Conservation (phyloP, 495 filamentous ascomycete genomes). For the Platismatia glauca region DNA sequence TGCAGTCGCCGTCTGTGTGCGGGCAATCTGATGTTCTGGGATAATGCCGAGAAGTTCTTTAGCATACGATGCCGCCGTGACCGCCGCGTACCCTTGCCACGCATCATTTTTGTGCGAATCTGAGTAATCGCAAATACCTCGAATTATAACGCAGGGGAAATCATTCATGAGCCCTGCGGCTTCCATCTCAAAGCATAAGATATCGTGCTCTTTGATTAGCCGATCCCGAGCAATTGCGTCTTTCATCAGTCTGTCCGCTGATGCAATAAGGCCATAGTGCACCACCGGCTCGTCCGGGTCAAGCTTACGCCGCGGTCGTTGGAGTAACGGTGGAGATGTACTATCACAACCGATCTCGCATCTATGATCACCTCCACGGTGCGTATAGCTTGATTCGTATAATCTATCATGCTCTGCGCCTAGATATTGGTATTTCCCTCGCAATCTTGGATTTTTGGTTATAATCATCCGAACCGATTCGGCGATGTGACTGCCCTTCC, state of each 20-base stretch:
- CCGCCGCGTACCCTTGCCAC: neutral
- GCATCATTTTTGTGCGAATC: neutral
- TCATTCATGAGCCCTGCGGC: neutral
- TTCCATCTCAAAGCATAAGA: conserved; percentile 1
- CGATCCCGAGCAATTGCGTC: conserved; percentile 1
- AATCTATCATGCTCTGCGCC: conserved; percentile 25
- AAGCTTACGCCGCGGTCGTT: conserved; percentile 18
- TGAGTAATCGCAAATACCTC: neutral
- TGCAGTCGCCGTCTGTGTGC: no score
- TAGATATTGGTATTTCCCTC: conserved; percentile 18
- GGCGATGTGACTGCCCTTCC: conserved; percentile 13
- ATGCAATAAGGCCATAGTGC: conserved; percentile 2
- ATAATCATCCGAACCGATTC: conserved; percentile 24
- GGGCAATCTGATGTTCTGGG: no score
- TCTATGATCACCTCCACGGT: conserved; percentile 17
- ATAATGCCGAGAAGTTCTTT: neutral
- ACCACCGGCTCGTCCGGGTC: conserved; percentile 16
- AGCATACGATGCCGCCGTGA: neutral
- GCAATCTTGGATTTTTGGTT: conserved; percentile 19
- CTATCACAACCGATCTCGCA: conserved; percentile 13
- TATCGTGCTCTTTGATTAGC: conserved; percentile 4
- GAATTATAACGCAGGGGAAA: neutral
- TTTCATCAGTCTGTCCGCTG: conserved; percentile 1
- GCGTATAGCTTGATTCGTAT: conserved; percentile 28
- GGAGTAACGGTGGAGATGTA: conserved; percentile 17